Evolutionary conservation across 371 early-diverging fungal species (phyloP), one percentile per base, ranked within the genome.

Genomic region (Smittium mucronatum): DNA sequence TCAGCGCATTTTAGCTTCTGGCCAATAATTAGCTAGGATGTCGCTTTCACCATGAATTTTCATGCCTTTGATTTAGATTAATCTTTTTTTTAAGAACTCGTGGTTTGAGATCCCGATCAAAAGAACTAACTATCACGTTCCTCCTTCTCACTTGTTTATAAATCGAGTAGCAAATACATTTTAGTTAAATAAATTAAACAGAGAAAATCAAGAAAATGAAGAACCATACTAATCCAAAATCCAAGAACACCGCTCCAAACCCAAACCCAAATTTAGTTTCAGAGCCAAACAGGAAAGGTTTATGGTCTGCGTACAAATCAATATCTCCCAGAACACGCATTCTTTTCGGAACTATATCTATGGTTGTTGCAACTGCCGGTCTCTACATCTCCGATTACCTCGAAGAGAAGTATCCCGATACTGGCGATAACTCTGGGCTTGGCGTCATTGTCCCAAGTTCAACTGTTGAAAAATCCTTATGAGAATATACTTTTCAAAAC

Each of bases 311-410:
- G n/a, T 78, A 78, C 75, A 78, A 77, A 72, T 70, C 70, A 34
- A 71, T 74, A 31, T 69, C 57, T 69, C 78, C 78, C 8, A 74
- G 76, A 34, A 60, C 70, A 71, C 78, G 78, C 59, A 72, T 78
- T 59, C 72, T 76, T 36, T 67, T 78, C 34, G 78, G 78, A 69
- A 72, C 75, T 70, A 71, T 71, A 35, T 69, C 75, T 68, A 77
- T 78, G 77, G 77, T 71, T 31, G 70, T 78, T 69, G 72, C 74
- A 70, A 74, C 73, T 70, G 17, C 71, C 28, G 78, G 78, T 16
- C 57, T 78, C 58, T 76, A 76, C 72, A 73, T 71, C 67, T 77
- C 77, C 71, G 78, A 78, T 71, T 69, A 68, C 65, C 72, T 78
- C 31, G 75, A 77, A 66, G 65, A 70, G 61, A 35, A 29, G 25